These are phyloP conservation scores for Conringia planisiliqua DNA, from an alignment of 345 rosid species.

Conservation along the genomic window DNA sequence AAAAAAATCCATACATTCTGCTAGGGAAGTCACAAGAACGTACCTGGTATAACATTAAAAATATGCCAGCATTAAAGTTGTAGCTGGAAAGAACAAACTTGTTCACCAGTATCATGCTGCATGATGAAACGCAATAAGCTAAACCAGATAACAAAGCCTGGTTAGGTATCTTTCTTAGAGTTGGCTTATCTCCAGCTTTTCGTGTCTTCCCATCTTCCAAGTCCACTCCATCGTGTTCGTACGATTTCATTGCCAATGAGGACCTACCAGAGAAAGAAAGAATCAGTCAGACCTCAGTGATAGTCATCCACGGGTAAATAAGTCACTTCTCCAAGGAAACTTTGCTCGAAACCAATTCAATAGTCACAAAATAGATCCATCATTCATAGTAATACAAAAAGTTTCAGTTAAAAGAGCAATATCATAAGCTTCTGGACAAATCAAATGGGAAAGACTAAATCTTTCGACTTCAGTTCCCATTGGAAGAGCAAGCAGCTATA, in stretches of 20 bases:
- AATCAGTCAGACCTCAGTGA: not conserved
- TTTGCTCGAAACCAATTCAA: not conserved
- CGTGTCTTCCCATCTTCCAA: conserved; percentile 77
- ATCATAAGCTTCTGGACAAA: not conserved
- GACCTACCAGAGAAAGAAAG: conserved; percentile 37
- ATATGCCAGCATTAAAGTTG: conserved; percentile 90
- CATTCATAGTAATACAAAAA: not conserved
- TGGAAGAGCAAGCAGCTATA: not conserved
- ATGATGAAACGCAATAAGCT: conserved; percentile 87
- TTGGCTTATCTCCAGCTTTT: conserved; percentile 54
- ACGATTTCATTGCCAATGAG: conserved; percentile 49
- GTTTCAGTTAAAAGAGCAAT: not conserved
- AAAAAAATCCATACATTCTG: conserved; percentile 29
- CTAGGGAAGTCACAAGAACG: not conserved
- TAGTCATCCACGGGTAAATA: not conserved
- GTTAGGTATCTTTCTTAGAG: conserved; percentile 52
- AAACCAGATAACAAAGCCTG: conserved; percentile 55
- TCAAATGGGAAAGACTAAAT: not conserved
- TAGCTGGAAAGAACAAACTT: conserved; percentile 93
- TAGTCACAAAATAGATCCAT: not conserved
- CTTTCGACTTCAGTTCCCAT: not conserved
- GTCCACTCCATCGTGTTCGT: conserved; percentile 61
- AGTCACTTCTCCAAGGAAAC: not conserved
- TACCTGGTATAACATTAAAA: conserved; percentile 97
- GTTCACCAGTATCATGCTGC: conserved; percentile 96